phyloP scores from a whole-genome alignment of 2,329 filamentous ascomycete species.

The Nemania sp. region DNA sequence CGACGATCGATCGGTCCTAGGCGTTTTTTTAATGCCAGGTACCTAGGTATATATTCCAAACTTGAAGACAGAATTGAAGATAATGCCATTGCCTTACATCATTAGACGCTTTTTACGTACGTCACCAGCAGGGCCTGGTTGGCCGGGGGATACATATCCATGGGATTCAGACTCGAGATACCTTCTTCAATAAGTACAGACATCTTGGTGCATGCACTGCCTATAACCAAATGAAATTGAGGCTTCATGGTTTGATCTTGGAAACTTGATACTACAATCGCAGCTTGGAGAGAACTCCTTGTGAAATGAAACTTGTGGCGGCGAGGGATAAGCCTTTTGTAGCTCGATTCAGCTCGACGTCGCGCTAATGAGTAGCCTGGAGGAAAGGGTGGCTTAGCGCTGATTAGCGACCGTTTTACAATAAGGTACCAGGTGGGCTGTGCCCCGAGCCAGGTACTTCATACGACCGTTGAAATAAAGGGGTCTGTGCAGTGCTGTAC shows the following conservation, averaged over 20 bases:
- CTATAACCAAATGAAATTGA: too few species aligned
- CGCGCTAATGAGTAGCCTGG: slow-evolving; percentile 6
- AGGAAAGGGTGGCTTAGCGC: slow-evolving; percentile 26
- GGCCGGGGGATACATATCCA: neutral
- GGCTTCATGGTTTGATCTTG: too few species aligned
- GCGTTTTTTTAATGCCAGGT: too few species aligned
- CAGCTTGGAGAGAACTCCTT: too few species aligned
- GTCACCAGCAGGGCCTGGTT: slow-evolving; percentile 6
- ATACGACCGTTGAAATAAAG: slow-evolving; percentile 18
- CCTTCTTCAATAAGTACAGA: too few species aligned
- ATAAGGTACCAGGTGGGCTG: too few species aligned
- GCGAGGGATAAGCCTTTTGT: neutral
- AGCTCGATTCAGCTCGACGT: slow-evolving; percentile 16
- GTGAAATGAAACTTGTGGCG: too few species aligned
- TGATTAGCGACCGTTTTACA: slow-evolving; percentile 18
- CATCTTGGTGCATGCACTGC: too few species aligned
- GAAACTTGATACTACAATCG: too few species aligned
- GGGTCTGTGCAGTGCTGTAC: neutral
- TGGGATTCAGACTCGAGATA: too few species aligned
- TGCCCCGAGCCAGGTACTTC: slow-evolving; percentile 5
- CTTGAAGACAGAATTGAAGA: neutral
- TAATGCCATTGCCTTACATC: neutral
- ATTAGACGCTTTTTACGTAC: slow-evolving; percentile 1
- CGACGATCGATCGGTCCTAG: too few species aligned
- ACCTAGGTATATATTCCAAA: too few species aligned